Evolutionary conservation across 345 rosid species (phyloP), one percentile per base, ranked within the genome.

Genomic region (Reutealis trisperma): DNA sequence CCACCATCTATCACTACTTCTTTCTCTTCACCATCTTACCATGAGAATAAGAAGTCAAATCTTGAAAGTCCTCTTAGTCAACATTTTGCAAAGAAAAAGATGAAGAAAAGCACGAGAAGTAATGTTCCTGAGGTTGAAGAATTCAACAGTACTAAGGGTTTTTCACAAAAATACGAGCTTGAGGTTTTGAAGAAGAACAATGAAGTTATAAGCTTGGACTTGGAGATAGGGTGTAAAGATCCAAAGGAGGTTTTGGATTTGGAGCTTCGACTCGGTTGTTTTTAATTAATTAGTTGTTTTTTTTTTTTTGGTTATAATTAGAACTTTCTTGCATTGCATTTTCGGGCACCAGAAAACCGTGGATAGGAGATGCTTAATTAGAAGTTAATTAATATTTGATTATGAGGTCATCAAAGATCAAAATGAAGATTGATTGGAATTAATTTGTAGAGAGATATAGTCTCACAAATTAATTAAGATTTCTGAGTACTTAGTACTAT

Each of bases 241-340:
- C 80, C 89, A 5, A 82, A 82, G 47, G 86, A 85, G 61, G 86
- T 78, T 72, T 70, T 90, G 71, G 93, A 90, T 80, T 90, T 90
- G 84, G 93, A 90, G 85, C 93, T 90, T 82, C 85, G 91, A 79
- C 93, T 90, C 65, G 93, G 93, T 24, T 82, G 76, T 77, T 81
- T 60, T 75, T 71, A 10, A 41, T 34, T 69, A n/a, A 11, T 45
- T 47, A 58, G 60, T 55, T 55, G 66, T 45, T 54, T 47, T 37
- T 49, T 25, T n/a, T n/a, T n/a, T n/a, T n/a, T n/a, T n/a, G n/a
- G 37, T 37, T 37, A 37, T 37, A 37, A 37, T 37, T 37, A 37
- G 41, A 37, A 37, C 41, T 37, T 25, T 4, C 25, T 59, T 58
- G 64, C 65, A 44, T 24, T 27, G 74, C 69, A 51, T 32, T 44